Conservation (phyloP, 1,139 yeast genomes). For the Pneumocystis wakefieldiae region DNA sequence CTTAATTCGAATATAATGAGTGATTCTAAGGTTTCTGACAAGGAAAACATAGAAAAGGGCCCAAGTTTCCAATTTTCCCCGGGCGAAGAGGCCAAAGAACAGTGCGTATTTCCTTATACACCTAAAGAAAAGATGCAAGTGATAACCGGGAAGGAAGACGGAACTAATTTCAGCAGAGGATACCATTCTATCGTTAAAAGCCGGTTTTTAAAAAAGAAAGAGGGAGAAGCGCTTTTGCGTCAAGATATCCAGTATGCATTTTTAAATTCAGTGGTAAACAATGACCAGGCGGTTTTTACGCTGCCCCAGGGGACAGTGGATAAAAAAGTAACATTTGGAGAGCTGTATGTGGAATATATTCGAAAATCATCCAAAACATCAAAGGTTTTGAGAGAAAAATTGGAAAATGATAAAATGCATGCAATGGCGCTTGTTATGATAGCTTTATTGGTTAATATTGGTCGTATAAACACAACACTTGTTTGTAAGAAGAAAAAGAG, state of each 20-base stretch:
- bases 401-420: slow-evolving; percentile 51
- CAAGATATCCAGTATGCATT: slow-evolving; percentile 78
- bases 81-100: neutral
- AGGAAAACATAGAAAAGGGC: neutral
- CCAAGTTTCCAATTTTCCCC: neutral
- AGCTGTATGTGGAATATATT: slow-evolving; percentile 64
- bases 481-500: slow-evolving; percentile 30
- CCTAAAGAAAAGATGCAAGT: neutral
- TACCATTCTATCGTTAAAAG: neutral
- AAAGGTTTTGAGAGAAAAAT: slow-evolving; percentile 61
- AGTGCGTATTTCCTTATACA: neutral
- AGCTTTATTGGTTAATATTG: slow-evolving; percentile 76
- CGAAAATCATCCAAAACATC: slow-evolving; percentile 77
- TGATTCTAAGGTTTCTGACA: no score
- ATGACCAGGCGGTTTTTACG: slow-evolving; percentile 51
- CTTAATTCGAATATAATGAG: no score
- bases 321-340: slow-evolving; percentile 58
- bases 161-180: neutral
- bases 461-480: slow-evolving; percentile 87
- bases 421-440: slow-evolving; percentile 61
- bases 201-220: slow-evolving; percentile 51
- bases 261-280: slow-evolving; percentile 46
- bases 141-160: no score
- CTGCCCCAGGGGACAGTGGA: slow-evolving; percentile 37
- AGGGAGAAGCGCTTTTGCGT: slow-evolving; percentile 87